Percentiles rank a stretch among this genome's conserved stretches.
Conservation (phyloP, 1,139 yeast species). For the Suhomyces maxii region DNA sequence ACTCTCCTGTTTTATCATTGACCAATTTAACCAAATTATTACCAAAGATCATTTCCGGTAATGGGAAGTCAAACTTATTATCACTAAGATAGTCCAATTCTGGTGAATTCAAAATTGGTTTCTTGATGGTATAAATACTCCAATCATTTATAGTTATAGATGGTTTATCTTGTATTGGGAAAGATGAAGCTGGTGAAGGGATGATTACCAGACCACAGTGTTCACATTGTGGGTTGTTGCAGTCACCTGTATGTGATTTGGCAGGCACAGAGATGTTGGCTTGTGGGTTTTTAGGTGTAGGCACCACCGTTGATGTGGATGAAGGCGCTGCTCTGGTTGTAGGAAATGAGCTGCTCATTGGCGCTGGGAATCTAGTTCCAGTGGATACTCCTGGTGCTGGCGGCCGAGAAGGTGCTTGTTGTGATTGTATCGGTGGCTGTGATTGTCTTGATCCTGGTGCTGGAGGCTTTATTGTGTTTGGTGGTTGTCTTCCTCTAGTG, state of each 20-base stretch:
- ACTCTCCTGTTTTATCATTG: conserved; percentile 42
- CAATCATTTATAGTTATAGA: conserved; percentile 69
- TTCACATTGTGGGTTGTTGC: conserved; percentile 55
- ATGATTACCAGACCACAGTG: conserved; percentile 72
- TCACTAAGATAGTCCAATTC: conserved; percentile 74
- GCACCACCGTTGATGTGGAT: not conserved
- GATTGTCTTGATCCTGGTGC: no score
- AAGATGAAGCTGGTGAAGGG: conserved; percentile 67
- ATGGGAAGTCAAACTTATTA: conserved; percentile 65
- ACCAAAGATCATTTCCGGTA: conserved; percentile 99
- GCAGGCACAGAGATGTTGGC: conserved; percentile 31
- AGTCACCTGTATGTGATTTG: conserved; percentile 31
- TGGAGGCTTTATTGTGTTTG: not conserved
- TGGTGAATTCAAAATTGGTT: conserved; percentile 71
- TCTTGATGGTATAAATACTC: conserved; percentile 71
- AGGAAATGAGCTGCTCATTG: not conserved
- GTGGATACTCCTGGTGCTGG: not conserved
- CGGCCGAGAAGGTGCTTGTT: not conserved
- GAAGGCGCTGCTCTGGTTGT: not conserved
- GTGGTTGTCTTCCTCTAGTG: conserved; percentile 39
- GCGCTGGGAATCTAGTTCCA: no score
- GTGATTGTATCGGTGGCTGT: not conserved
- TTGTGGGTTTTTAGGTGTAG: not conserved
- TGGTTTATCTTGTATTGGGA: conserved; percentile 64
- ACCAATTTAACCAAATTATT: conserved; percentile 63